Evolutionary conservation across 2,329 filamentous ascomycete species (phyloP).

Genomic region (Podosphaera xanthii): DNA sequence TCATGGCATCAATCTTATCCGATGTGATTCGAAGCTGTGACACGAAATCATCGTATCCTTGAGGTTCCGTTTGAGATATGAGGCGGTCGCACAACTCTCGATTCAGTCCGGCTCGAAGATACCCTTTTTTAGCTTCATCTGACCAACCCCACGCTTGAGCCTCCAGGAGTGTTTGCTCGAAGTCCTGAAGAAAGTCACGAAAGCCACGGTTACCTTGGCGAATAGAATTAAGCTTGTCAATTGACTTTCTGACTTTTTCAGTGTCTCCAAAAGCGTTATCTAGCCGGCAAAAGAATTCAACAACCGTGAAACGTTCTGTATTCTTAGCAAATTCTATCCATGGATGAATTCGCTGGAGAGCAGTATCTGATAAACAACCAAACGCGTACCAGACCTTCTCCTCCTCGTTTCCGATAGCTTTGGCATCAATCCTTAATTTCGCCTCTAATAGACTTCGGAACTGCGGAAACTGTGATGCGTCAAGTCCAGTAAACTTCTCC

Average conservation of each 20-base stretch:
- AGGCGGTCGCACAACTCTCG: not conserved
- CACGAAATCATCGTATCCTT: too few relatives aligned
- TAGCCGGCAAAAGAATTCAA: too few relatives aligned
- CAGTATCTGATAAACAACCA: too few relatives aligned
- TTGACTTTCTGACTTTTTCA: too few relatives aligned
- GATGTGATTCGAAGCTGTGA: too few relatives aligned
- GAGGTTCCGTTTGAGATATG: not conserved
- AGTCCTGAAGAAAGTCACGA: not conserved
- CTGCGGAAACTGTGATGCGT: not conserved
- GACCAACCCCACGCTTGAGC: not conserved
- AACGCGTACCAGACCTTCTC: not conserved
- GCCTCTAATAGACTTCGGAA: not conserved
- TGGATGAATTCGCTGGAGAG: too few relatives aligned
- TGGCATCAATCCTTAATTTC: not conserved
- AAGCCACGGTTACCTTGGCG: not conserved
- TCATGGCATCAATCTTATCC: too few relatives aligned
- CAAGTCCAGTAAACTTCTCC: not conserved
- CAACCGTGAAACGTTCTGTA: too few relatives aligned
- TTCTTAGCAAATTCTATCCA: too few relatives aligned
- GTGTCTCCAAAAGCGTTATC: too few relatives aligned
- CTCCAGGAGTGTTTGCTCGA: not conserved
- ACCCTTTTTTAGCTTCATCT: not conserved
- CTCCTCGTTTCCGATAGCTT: not conserved
- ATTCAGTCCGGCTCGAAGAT: not conserved
- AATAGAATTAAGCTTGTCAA: not conserved